Evolutionary conservation across 441 rosid genomes (phyloP).

Genomic region (Eruca vesicaria): DNA sequence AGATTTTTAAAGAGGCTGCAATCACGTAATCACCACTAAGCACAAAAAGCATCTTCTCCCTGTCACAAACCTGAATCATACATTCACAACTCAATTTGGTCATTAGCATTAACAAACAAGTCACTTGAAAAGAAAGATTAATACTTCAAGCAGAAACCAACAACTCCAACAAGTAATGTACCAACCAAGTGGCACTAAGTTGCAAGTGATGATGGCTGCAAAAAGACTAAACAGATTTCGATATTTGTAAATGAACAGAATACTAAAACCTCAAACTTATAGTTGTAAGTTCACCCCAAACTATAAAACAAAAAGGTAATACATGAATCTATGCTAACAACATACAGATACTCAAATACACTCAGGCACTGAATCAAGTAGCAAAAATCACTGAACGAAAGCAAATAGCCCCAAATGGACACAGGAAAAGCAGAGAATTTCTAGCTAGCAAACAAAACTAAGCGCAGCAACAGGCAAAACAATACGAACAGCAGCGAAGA

Average conservation of each 20-base stretch:
- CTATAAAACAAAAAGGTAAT: neutral
- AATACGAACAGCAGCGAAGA: constrained; percentile 2
- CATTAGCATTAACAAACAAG: constrained; percentile 48
- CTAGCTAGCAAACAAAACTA: constrained; percentile 12
- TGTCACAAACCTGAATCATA: constrained; percentile 91
- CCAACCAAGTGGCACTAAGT: neutral
- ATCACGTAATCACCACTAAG: constrained; percentile 89
- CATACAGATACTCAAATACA: constrained; percentile 2
- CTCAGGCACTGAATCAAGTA: constrained; percentile 2
- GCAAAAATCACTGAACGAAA: neutral
- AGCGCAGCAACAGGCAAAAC: neutral
- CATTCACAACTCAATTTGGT: constrained; percentile 62
- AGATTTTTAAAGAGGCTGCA: constrained; percentile 69
- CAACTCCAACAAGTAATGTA: neutral
- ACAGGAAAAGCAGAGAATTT: neutral
- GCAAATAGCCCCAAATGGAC: neutral
- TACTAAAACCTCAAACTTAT: neutral
- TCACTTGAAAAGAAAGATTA: neutral
- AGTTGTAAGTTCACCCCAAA: neutral
- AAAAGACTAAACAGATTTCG: neutral
- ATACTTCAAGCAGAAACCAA: constrained; percentile 2
- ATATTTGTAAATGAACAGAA: neutral
- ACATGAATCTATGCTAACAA: neutral
- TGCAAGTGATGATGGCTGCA: neutral
- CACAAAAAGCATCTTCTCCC: constrained; percentile 90